phyloP scores from a whole-genome alignment of 2,329 filamentous ascomycete species.

The Fusarium ambrosium region DNA sequence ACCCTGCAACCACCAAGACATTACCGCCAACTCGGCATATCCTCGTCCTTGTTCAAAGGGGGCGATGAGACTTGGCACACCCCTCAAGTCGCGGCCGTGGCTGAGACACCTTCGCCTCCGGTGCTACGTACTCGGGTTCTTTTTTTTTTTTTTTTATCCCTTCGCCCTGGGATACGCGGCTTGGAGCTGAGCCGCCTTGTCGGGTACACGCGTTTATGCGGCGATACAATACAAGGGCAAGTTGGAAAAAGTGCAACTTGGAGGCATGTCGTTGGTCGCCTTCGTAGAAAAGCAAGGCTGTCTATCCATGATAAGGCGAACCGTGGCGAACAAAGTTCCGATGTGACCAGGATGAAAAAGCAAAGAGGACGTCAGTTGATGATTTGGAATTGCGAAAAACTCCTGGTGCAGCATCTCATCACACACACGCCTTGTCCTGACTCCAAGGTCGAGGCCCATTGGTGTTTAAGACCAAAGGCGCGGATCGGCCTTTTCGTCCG shows the following conservation, averaged over 20 bases:
- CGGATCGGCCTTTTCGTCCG: constrained; percentile 19
- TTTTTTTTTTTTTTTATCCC: background rate
- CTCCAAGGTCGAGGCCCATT: background rate
- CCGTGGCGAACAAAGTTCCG: constrained; percentile 2
- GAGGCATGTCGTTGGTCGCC: background rate
- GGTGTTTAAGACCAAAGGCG: constrained; percentile 21
- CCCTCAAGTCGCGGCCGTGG: background rate
- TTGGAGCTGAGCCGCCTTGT: constrained; percentile 1
- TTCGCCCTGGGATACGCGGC: constrained; percentile 1
- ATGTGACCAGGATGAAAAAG: background rate
- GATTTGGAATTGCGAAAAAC: background rate
- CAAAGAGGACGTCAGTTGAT: background rate
- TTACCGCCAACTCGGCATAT: background rate
- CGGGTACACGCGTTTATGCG: background rate
- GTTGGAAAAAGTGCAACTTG: constrained; percentile 2
- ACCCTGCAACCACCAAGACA: background rate
- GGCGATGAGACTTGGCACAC: background rate
- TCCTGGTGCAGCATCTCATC: background rate
- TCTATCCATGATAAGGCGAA: constrained; percentile 1
- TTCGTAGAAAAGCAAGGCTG: constrained; percentile 14
- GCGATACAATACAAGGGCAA: background rate
- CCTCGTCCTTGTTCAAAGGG: background rate
- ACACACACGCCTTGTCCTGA: background rate
- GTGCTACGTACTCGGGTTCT: background rate
- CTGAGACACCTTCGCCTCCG: background rate